These are phyloP conservation scores for Limonomyces culmigenus DNA, from an alignment of 1,284 basidiomycete genomes.

Conservation along the genomic window DNA sequence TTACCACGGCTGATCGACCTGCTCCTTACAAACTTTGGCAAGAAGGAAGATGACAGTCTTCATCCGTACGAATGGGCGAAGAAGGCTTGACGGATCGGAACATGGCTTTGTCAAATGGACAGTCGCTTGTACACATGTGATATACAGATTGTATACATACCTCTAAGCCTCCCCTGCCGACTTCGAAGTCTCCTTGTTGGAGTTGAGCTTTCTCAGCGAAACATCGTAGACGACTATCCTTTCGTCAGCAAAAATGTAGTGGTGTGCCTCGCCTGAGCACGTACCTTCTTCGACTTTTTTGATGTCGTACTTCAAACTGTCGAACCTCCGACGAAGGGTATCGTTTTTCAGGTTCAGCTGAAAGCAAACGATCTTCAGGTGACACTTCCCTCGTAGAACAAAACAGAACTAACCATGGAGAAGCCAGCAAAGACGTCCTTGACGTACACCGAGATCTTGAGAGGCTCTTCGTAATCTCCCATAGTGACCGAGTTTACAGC, in stretches of 20 bases:
- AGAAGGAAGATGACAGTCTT: not conserved
- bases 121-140: not conserved
- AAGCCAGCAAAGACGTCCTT: constrained; percentile 74
- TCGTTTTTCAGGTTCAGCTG: constrained; percentile 88
- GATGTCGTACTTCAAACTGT: constrained; percentile 73
- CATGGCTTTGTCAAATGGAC: not conserved
- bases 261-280: constrained; percentile 6
- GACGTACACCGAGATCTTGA: constrained; percentile 65
- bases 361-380: not conserved
- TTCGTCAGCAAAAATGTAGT: constrained; percentile 3
- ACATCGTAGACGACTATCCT: constrained; percentile 74
- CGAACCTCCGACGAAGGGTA: constrained; percentile 58
- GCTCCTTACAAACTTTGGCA: not conserved
- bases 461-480: constrained; percentile 65
- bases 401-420: constrained; percentile 40
- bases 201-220: constrained; percentile 50
- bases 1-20: no score
- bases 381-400: no score
- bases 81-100: not conserved
- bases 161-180: not conserved
- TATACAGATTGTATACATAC: not conserved
- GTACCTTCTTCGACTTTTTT: constrained; percentile 82
- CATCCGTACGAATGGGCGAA: not conserved
- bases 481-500: constrained; percentile 73
- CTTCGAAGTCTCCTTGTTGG: constrained; percentile 5